These are phyloP conservation scores for Pyrenophora teres DNA, from an alignment of 2,329 filamentous ascomycete genomes.

Conservation along the genomic window DNA sequence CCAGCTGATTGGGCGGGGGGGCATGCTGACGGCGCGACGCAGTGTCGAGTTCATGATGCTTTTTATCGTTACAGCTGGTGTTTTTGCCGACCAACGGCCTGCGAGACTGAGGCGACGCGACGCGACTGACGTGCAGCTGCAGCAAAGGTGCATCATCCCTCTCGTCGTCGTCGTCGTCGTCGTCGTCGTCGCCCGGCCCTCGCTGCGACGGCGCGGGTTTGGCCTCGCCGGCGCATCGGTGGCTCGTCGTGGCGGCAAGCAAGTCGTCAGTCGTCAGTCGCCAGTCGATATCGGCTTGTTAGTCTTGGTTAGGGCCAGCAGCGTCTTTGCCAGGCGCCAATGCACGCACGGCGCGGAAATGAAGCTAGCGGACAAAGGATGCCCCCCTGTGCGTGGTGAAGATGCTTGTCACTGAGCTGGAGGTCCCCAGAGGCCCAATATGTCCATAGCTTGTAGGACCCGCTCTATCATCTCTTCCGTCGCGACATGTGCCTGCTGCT, in stretches of 20 bases:
- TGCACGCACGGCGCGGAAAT: conserved; percentile 31
- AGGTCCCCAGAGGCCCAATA: conserved; percentile 20
- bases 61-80: conserved; percentile 21
- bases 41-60: conserved; percentile 13
- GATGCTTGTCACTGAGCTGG: conserved; percentile 14
- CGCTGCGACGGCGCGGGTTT: background rate
- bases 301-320: too few species aligned
- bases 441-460: conserved; percentile 19
- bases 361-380: conserved; percentile 27
- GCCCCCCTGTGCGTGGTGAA: conserved; percentile 21
- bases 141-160: background rate
- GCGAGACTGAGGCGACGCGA: background rate
- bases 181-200: background rate
- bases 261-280: too few species aligned
- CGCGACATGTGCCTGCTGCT: conserved; percentile 23
- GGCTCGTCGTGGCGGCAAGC: background rate
- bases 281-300: background rate
- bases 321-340: conserved; percentile 13
- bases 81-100: conserved; percentile 12
- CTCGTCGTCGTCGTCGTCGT: background rate
- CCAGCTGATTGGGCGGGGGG: conserved; percentile 19
- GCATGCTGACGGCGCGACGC: conserved; percentile 7
- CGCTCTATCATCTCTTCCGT: conserved; percentile 22
- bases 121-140: conserved; percentile 7
- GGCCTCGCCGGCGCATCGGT: background rate